Percentiles rank a stretch among this genome's conserved stretches.
These are phyloP conservation scores for Nothophaeocryptopus gaeumannii DNA, from an alignment of 2,329 filamentous ascomycete genomes.

Conservation along the genomic window DNA sequence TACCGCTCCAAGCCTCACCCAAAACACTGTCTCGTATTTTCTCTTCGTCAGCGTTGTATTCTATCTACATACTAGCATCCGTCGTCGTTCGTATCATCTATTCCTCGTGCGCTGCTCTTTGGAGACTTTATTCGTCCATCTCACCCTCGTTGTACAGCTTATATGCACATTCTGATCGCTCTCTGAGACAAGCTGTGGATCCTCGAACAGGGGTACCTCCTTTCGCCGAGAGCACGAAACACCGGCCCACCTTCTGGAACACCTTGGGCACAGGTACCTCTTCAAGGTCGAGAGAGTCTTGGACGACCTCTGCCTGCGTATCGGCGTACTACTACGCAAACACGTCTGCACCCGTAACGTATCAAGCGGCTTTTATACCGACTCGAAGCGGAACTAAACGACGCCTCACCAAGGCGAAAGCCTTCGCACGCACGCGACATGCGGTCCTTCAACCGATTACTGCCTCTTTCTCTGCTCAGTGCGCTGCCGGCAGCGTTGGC, in stretches of 20 bases:
- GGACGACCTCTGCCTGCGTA: too few relatives aligned
- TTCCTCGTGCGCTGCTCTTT: not conserved
- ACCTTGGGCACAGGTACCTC: not conserved
- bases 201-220: slow-evolving; percentile 10
- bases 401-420: slow-evolving; percentile 12
- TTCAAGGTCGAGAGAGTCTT: too few relatives aligned
- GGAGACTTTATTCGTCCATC: too few relatives aligned
- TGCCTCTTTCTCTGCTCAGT: slow-evolving; percentile 32
- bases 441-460: slow-evolving; percentile 27
- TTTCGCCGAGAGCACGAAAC: slow-evolving; percentile 10
- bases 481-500: slow-evolving; percentile 54
- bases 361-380: not conserved
- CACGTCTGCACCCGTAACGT: not conserved
- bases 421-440: slow-evolving; percentile 25
- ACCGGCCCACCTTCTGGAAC: slow-evolving; percentile 14
- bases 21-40: slow-evolving; percentile 17
- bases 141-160: too few relatives aligned
- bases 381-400: slow-evolving; percentile 1
- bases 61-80: slow-evolving; percentile 1
- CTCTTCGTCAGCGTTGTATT: slow-evolving; percentile 1
- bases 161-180: too few relatives aligned
- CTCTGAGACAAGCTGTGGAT: slow-evolving; percentile 2
- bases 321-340: not conserved
- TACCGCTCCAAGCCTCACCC: slow-evolving; percentile 13
- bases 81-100: not conserved